A percentile compares a stretch with the other conserved stretches of the same genome.
Evolutionary conservation across 1,284 basidiomycete species (phyloP).

Genomic region (Papiliotrema fonsecae): DNA sequence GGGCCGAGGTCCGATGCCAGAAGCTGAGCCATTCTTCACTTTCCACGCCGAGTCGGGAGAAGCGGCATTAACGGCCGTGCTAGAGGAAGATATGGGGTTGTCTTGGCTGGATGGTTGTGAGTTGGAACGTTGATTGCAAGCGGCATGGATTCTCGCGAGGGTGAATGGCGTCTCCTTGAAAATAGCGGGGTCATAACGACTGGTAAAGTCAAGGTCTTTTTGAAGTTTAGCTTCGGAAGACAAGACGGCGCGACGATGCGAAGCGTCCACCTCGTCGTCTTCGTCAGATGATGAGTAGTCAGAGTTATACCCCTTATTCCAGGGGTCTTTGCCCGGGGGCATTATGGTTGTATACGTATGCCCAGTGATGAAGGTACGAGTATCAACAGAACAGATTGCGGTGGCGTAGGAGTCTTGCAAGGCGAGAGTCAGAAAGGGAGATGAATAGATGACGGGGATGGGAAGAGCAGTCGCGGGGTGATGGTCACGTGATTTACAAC

Average conservation of each 20-base stretch:
- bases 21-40: not conserved
- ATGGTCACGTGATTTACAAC: not conserved
- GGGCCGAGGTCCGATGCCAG: no score
- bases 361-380: no score
- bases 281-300: not conserved
- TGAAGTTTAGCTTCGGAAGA: slow-evolving; percentile 11
- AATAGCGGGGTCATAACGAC: slow-evolving; percentile 17
- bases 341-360: no score
- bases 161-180: slow-evolving; percentile 24
- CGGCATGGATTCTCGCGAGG: slow-evolving; percentile 10
- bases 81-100: not conserved
- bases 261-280: not conserved
- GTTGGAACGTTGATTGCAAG: not conserved
- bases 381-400: no score
- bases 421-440: not conserved
- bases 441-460: not conserved
- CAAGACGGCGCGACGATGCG: not conserved
- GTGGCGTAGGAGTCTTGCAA: no score
- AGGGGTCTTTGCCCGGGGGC: not conserved
- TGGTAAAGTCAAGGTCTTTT: slow-evolving; percentile 19
- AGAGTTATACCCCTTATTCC: not conserved
- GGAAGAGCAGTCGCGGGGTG: not conserved
- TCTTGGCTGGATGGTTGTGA: not conserved
- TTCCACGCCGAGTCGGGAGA: not conserved
- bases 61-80: not conserved